A percentile compares a stretch with the other conserved stretches of the same genome.
These are phyloP conservation scores for Cardamine chenopodiifolia DNA, from an alignment of 345 rosid genomes.

Conservation along the genomic window DNA sequence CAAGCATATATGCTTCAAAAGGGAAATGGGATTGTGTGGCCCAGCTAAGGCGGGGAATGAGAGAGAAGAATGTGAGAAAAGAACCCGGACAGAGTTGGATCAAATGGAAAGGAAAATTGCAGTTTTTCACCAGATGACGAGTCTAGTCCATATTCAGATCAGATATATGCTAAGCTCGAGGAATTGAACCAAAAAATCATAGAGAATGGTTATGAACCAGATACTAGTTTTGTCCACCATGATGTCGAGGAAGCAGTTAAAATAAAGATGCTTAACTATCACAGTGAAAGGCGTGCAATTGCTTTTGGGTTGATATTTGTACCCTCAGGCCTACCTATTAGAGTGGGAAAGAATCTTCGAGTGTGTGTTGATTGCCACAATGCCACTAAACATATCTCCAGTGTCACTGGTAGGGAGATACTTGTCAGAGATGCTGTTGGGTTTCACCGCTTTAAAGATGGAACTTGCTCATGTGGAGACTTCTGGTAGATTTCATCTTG, in stretches of 20 bases:
- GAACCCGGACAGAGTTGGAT: slow-evolving; percentile 98
- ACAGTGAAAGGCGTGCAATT: slow-evolving; percentile 92
- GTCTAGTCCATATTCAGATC: slow-evolving; percentile 66
- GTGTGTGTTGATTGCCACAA: slow-evolving; percentile 92
- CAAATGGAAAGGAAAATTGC: slow-evolving; percentile 65
- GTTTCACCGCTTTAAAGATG: slow-evolving; percentile 85
- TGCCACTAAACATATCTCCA: slow-evolving; percentile 88
- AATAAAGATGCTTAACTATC: slow-evolving; percentile 81
- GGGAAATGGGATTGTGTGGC: slow-evolving; percentile 77
- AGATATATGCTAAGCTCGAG: slow-evolving; percentile 72
- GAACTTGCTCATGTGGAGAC: slow-evolving; percentile 91
- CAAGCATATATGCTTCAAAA: slow-evolving; percentile 73
- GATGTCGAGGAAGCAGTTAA: slow-evolving; percentile 74
- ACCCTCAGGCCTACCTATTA: slow-evolving; percentile 69
- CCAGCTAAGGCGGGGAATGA: slow-evolving; percentile 65
- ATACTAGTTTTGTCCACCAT: slow-evolving; percentile 69
- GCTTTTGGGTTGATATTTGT: slow-evolving; percentile 81
- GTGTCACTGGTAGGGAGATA: slow-evolving; percentile 80
- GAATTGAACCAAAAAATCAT: slow-evolving; percentile 59
- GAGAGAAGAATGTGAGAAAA: slow-evolving; percentile 70
- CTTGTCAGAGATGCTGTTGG: slow-evolving; percentile 89
- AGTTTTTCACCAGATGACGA: slow-evolving; percentile 82
- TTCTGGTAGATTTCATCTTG: slow-evolving; percentile 65
- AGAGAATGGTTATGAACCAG: slow-evolving; percentile 77
- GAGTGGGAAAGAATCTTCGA: slow-evolving; percentile 78